Percentiles rank a stretch among this genome's conserved stretches.
Conservation (phyloP, 768 basidiomycete genomes). For the Leucocoprinus birnbaumii region DNA sequence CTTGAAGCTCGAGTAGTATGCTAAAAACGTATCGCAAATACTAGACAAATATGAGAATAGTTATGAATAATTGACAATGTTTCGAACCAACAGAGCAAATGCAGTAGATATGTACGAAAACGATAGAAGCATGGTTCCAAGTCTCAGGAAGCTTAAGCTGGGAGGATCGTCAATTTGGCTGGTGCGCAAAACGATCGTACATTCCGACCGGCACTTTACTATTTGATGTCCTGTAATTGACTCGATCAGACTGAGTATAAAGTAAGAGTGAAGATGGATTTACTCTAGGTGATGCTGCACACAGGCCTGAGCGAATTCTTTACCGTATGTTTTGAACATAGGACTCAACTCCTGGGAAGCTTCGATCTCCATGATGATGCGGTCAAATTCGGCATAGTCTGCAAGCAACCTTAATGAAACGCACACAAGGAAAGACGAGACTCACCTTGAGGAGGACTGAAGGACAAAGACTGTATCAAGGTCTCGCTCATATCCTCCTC, state of each 20-base stretch:
- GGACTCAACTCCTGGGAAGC: background rate
- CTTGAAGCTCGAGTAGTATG: too few relatives aligned
- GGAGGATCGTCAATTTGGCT: background rate
- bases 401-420: background rate
- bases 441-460: conserved; percentile 2
- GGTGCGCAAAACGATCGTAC: background rate
- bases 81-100: too few relatives aligned
- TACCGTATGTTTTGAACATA: background rate
- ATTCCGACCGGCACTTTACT: background rate
- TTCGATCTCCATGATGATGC: background rate
- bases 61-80: too few relatives aligned
- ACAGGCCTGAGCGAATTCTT: background rate
- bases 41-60: too few relatives aligned
- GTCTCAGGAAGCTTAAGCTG: too few relatives aligned
- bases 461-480: conserved; percentile 1
- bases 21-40: too few relatives aligned
- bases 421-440: background rate
- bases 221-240: background rate
- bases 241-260: too few relatives aligned
- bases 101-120: too few relatives aligned
- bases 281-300: conserved; percentile 5
- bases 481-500: conserved; percentile 1
- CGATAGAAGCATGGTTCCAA: background rate
- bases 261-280: background rate
- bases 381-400: conserved; percentile 8